These are phyloP conservation scores for Myxozyma geophila DNA, from an alignment of 805 yeast genomes.

Conservation along the genomic window DNA sequence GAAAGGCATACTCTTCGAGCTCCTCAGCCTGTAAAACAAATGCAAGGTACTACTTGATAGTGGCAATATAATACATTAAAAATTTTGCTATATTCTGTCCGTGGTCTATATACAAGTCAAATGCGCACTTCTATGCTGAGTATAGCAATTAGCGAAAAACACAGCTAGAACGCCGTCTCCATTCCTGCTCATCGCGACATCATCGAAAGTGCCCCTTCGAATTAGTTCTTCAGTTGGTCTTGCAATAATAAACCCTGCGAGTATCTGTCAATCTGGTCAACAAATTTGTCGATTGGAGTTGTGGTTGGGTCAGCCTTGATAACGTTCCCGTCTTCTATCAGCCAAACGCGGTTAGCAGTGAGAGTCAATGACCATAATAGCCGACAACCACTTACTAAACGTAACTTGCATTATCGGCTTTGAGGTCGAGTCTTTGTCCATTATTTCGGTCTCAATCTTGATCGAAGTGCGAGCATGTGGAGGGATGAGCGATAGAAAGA, in stretches of 20 bases:
- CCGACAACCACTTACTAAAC: slow-evolving; percentile 50
- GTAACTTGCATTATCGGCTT: slow-evolving; percentile 72
- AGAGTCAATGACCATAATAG: neutral
- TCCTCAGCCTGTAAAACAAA: too few species aligned
- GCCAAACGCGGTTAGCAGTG: neutral
- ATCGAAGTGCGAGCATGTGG: slow-evolving; percentile 68
- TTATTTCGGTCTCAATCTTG: slow-evolving; percentile 65
- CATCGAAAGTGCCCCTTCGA: neutral
- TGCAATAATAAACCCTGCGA: slow-evolving; percentile 76
- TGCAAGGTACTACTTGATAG: too few species aligned
- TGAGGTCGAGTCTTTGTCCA: slow-evolving; percentile 52
- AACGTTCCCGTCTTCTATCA: slow-evolving; percentile 67
- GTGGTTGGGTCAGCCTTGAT: slow-evolving; percentile 68
- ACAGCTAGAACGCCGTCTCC: neutral
- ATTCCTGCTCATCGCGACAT: neutral
- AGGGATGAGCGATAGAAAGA: slow-evolving; percentile 79
- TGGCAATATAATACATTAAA: too few species aligned
- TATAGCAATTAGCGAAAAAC: neutral
- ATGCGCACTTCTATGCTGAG: too few species aligned
- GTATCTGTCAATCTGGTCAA: slow-evolving; percentile 73
- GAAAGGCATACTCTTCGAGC: too few species aligned
- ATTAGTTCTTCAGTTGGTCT: slow-evolving; percentile 48
- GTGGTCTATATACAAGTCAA: too few species aligned
- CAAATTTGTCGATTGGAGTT: slow-evolving; percentile 62
- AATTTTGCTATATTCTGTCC: too few species aligned